Percentiles rank a stretch among this genome's conserved stretches.
Conservation (phyloP, 768 basidiomycete species). For the Tylopilus subfusipes region DNA sequence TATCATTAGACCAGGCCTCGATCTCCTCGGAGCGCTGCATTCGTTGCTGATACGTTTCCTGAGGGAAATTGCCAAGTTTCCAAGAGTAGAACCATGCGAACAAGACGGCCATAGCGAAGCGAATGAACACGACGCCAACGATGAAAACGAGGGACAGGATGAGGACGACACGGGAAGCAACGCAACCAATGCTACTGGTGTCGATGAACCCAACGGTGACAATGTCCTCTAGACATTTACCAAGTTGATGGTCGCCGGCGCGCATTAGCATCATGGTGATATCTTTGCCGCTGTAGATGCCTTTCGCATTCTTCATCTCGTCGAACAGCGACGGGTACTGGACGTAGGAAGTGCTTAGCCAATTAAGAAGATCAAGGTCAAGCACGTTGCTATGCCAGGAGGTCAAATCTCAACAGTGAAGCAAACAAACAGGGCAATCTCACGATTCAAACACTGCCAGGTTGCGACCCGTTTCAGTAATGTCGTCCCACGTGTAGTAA, state of each 20-base stretch:
- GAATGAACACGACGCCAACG: conserved; percentile 91
- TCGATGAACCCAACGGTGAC: conserved; percentile 92
- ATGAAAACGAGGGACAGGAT: conserved; percentile 96
- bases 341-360: conserved; percentile 80
- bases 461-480: conserved; percentile 65
- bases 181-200: conserved; percentile 90
- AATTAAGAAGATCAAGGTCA: conserved; percentile 79
- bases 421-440: conserved; percentile 33
- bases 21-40: conserved; percentile 88
- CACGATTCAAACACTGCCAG: conserved; percentile 94
- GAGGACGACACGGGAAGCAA: conserved; percentile 91
- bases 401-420: conserved; percentile 5
- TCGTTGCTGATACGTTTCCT: conserved; percentile 88
- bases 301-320: conserved; percentile 62
- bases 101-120: conserved; percentile 94
- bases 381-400: conserved; percentile 64
- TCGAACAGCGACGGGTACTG: conserved; percentile 83
- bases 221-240: conserved; percentile 82
- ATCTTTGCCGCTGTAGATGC: conserved; percentile 78
- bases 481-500: conserved; percentile 90
- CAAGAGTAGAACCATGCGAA: conserved; percentile 99
- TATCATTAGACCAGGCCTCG: conserved; percentile 95
- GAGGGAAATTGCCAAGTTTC: conserved; percentile 89
- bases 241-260: conserved; percentile 61
- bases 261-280: conserved; percentile 84